A percentile compares a stretch with the other conserved stretches of the same genome.
These are phyloP conservation scores for Canavalia ensiformis DNA, from an alignment of 306 rosid genomes.

Conservation along the genomic window DNA sequence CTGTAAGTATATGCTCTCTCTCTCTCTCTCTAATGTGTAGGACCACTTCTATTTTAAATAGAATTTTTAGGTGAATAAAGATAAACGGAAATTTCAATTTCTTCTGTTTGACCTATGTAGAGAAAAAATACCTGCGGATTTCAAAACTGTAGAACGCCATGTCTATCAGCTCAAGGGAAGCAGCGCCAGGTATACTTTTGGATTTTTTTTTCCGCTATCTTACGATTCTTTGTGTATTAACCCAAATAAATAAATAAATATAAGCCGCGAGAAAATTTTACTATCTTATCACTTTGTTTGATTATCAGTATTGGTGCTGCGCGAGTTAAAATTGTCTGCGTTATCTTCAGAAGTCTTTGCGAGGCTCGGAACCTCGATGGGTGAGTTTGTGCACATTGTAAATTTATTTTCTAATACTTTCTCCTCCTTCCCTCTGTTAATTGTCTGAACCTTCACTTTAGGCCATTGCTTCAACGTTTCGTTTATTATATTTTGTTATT, in stretches of 20 bases:
- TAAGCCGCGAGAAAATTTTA: neutral
- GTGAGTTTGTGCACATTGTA: constrained; percentile 53
- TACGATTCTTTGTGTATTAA: too few species aligned
- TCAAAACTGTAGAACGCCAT: constrained; percentile 65
- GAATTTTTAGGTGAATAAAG: neutral
- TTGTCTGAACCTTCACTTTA: neutral
- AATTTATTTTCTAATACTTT: neutral
- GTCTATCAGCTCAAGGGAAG: constrained; percentile 75
- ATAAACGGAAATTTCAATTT: constrained; percentile 4
- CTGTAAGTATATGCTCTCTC: constrained; percentile 52
- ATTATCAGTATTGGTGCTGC: constrained; percentile 70
- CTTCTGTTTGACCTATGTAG: constrained; percentile 47
- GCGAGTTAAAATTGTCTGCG: constrained; percentile 62
- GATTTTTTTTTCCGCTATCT: neutral
- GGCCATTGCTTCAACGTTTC: neutral
- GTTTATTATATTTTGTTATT: neutral
- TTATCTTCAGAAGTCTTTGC: constrained; percentile 58
- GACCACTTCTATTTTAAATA: neutral
- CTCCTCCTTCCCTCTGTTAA: neutral
- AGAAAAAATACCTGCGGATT: constrained; percentile 61
- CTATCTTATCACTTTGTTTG: constrained; percentile 23
- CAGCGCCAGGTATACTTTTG: constrained; percentile 64
- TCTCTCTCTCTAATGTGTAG: neutral
- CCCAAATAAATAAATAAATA: too few species aligned
- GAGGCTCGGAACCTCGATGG: constrained; percentile 70